Evolutionary conservation across 345 rosid species (phyloP).

Genomic region (Salix purpurea): DNA sequence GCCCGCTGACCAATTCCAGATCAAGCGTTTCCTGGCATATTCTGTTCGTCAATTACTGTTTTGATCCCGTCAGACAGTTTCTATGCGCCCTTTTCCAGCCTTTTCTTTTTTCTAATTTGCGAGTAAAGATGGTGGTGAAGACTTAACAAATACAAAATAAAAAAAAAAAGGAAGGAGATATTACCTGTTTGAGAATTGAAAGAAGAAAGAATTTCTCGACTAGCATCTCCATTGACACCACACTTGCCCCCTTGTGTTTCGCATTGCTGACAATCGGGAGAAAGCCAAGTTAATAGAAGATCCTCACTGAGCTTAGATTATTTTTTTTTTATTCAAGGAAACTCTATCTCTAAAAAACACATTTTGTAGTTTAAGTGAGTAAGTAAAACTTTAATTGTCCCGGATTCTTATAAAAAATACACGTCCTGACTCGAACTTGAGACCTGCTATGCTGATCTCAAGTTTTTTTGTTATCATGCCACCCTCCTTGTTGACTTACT

Average conservation of each 20-base stretch:
- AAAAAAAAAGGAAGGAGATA: background rate
- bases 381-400: accelerated
- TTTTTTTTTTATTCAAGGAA: too few relatives aligned
- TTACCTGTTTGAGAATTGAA: constrained; percentile 30
- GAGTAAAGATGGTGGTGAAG: background rate
- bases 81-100: background rate
- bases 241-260: constrained; percentile 43
- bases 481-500: background rate
- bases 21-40: background rate
- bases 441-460: too few relatives aligned
- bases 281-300: constrained; percentile 48
- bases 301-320: constrained; percentile 34
- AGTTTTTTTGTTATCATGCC: too few relatives aligned
- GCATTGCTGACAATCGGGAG: constrained; percentile 53
- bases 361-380: accelerated
- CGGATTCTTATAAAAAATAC: too few relatives aligned
- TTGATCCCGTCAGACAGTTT: background rate
- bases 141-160: background rate
- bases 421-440: too few relatives aligned
- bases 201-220: constrained; percentile 45
- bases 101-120: background rate
- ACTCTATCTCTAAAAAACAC: accelerated
- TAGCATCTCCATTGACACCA: constrained; percentile 36
- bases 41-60: background rate
- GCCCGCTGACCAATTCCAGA: background rate